Conservation (phyloP, 805 yeast species). For the Hanseniaspora occidentalis region DNA sequence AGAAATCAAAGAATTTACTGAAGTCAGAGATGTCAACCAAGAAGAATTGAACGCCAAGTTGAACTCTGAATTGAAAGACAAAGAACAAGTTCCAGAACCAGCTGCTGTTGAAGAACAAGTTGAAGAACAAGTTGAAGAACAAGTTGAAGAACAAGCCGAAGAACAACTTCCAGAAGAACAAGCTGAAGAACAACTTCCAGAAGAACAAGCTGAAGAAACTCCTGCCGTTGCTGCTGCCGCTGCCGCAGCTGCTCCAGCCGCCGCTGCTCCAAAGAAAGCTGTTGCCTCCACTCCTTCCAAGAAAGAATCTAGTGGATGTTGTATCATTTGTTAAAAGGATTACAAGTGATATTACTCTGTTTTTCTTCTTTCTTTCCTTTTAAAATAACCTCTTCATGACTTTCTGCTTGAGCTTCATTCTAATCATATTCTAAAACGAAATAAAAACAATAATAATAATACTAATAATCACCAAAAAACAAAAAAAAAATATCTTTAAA, state of each 20-base stretch:
- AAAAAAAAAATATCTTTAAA: not conserved
- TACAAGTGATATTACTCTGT: not conserved
- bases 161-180: conserved; percentile 7
- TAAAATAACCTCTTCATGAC: not conserved
- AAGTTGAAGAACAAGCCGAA: conserved; percentile 6
- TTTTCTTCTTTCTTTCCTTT: not conserved
- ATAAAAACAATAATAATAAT: not conserved
- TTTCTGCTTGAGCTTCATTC: not conserved
- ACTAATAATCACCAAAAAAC: not conserved
- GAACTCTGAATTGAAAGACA: conserved; percentile 8
- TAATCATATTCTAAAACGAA: not conserved
- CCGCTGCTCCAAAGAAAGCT: conserved; percentile 3
- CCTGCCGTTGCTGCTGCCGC: conserved; percentile 1
- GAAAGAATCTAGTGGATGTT: conserved; percentile 4
- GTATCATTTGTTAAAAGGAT: conserved; percentile 1
- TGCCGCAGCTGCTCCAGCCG: not conserved
- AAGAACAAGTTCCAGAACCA: conserved; percentile 1
- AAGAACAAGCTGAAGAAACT: conserved; percentile 7
- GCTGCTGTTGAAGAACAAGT: conserved; percentile 5
- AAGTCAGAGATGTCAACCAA: conserved; percentile 43
- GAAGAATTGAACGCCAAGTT: conserved; percentile 40
- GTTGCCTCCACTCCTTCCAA: conserved; percentile 6
- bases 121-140: conserved; percentile 3
- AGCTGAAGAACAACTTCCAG: conserved; percentile 7
- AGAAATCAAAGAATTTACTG: conserved; percentile 52